Base-by-base conservation (phyloP, 495 filamentous ascomycete species). In the Cetradonia linearis region DNA sequence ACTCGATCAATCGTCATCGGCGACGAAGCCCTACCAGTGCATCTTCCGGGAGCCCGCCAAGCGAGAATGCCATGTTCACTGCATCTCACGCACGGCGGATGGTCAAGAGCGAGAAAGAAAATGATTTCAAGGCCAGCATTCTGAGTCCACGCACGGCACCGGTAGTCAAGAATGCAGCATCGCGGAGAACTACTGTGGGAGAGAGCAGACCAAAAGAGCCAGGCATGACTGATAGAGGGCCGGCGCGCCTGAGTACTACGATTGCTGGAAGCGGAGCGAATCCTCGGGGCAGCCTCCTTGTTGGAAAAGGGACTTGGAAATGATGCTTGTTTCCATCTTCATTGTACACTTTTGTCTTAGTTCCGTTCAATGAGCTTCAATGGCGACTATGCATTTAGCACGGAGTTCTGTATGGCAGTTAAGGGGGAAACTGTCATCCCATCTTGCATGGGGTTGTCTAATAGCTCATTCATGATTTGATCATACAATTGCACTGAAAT, bases 51-150 rank as follows among this genome's bases (percentile, higher is more conserved):
- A 80, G 77, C 59, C 81, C 83, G 30, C 81, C 82, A 1, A 79
- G 72, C 50, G 83, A 85, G 54, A 75, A 76, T 60, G 73, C 72
- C 30, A 76, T 87, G 71, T 88, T 88, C 74, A 84, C 84, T 6
- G 82, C 85, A 30, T 80, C 80, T 20, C 84, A 87, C 60, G 85
- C 86, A 9, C 75, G 86, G 34, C 74, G 86, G 16, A 87, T 89
- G 83, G 83, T 84, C 27, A 85, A 81, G 71, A 79, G 76, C 58
- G 83, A 86, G 28, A 81, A 82, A 59, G 84, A 84, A 38, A 68
- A 69, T 44, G 77, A 78, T 59, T 72, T 67, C 66, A 81, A 78
- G 55, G 74, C 71, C 33, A 79, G 77, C 52, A 83, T 88, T 18
- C 70, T 89, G 53, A 84, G 83, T 56, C 85, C 86, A 50, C 75